phyloP scores from a whole-genome alignment of 1,284 basidiomycete species.

The Mixia osmundae region DNA sequence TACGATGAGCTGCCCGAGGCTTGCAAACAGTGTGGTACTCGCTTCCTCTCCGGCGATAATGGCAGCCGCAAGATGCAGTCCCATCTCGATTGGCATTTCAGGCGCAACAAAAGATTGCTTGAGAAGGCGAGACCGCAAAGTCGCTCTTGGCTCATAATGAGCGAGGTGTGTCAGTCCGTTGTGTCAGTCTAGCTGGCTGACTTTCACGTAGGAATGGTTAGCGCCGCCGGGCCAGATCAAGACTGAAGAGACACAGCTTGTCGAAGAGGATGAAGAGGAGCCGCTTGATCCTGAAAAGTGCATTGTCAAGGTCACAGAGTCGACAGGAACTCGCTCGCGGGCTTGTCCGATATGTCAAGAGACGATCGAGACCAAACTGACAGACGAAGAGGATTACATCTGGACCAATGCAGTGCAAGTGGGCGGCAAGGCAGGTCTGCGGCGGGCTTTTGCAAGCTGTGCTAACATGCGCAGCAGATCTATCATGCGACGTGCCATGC shows the following conservation, averaged over 20 bases:
- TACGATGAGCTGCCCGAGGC: conserved; percentile 51
- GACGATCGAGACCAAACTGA: conserved; percentile 66
- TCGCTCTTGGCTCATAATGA: conserved; percentile 66
- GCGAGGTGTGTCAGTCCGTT: conserved; percentile 41
- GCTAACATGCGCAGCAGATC: conserved; percentile 1
- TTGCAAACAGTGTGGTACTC: conserved; percentile 82
- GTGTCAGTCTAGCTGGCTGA: conserved; percentile 11
- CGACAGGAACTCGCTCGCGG: conserved; percentile 51
- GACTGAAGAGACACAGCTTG: conserved; percentile 5
- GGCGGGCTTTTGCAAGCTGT: not conserved
- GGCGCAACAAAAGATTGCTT: conserved; percentile 16
- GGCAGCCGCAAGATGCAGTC: conserved; percentile 61
- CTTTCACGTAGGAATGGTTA: conserved; percentile 48
- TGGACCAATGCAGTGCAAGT: conserved; percentile 61
- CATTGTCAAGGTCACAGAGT: conserved; percentile 49
- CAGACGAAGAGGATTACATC: conserved; percentile 96
- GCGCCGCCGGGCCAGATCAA: conserved; percentile 7
- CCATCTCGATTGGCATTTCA: conserved; percentile 94
- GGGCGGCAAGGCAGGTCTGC: conserved; percentile 4
- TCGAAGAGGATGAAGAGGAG: conserved; percentile 32
- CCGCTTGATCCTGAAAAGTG: conserved; percentile 48
- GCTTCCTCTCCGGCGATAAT: conserved; percentile 45
- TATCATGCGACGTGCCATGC: conserved; percentile 2
- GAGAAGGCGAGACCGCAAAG: conserved; percentile 54
- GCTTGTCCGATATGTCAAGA: conserved; percentile 98